Evolutionary conservation across 495 filamentous ascomycete species (phyloP), one percentile per base, ranked within the genome.

Genomic region (Neurospora sp.): DNA sequence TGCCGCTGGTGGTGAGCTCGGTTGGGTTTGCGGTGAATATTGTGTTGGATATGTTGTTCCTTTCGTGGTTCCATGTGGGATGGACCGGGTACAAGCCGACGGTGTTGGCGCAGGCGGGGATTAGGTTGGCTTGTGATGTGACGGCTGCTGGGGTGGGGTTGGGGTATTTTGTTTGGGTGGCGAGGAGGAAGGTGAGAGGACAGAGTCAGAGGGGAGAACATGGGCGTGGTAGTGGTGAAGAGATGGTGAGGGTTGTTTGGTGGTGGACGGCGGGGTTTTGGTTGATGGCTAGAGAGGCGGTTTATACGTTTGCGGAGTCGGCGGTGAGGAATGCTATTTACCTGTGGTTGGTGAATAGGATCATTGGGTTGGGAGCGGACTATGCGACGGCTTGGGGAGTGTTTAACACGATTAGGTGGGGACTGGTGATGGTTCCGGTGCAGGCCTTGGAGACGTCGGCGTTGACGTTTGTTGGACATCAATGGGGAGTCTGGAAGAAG

Each of bases 391-490:
- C 91, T 2, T 93, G 90, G 91, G 88, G 90, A 16, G 82, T 93
- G 44, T 93, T 94, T 82, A 91, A 87, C 73, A 92, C 91, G 0
- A 92, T 94, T 73, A 86, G 91, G n/a, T 93, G 91, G 91, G 91
- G 91, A 1, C 80, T 94, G 5, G 83, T 93, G 39, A 94, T 92
- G 91, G 90, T 93, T 1, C 90, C 91, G 0, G 91, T 92, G 0
- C 86, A 88, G 71, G 83, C 91, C 0, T 78, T 93, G 10, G 90
- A 94, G 76, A 87, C 88, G 9, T 89, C 90, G 0, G 81, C 88
- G 2, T 82, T 90, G 5, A 82, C 90, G 1, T 92, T 92, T 76
- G 82, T 93, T 38, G 90, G 91, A 0, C 91, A 94, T 77, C 79
- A 79, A 14, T 93, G 91, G 91, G 90, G 90, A 0, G 72, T 75